Conservation (phyloP, 1,284 basidiomycete genomes). For the Thelephora terrestris region DNA sequence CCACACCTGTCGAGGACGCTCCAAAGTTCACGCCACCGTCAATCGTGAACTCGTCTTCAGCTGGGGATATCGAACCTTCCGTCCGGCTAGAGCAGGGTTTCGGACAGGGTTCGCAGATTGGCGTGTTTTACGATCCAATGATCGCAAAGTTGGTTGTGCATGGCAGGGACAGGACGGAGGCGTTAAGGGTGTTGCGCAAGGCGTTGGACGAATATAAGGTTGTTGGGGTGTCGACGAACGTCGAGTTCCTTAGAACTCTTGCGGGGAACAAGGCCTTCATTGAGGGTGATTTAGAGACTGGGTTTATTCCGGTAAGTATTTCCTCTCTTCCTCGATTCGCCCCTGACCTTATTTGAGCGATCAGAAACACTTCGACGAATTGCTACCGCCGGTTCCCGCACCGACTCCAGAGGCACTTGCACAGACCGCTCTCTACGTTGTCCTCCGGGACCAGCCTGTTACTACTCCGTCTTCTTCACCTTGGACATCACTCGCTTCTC, state of each 20-base stretch:
- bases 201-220: constrained; percentile 85
- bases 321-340: constrained; percentile 1
- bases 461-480: constrained; percentile 31
- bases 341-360: background rate
- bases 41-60: constrained; percentile 27
- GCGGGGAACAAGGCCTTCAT: constrained; percentile 74
- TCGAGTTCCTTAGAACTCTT: constrained; percentile 78
- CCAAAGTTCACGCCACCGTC: constrained; percentile 23
- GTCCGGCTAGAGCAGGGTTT: constrained; percentile 92
- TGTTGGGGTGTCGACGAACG: constrained; percentile 85
- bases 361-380: constrained; percentile 69
- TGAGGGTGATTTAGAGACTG: constrained; percentile 82
- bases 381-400: constrained; percentile 56
- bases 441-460: constrained; percentile 49
- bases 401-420: constrained; percentile 59
- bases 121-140: constrained; percentile 92
- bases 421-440: constrained; percentile 70
- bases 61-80: constrained; percentile 37
- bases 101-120: constrained; percentile 76
- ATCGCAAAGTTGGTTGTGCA: constrained; percentile 91
- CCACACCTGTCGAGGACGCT: constrained; percentile 14
- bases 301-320: constrained; percentile 70
- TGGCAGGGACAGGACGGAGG: constrained; percentile 79
- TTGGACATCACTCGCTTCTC: constrained; percentile 60
- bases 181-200: constrained; percentile 67